phyloP scores from a whole-genome alignment of 148 eudicot genomes.

The Rhododendron williamsianum region DNA sequence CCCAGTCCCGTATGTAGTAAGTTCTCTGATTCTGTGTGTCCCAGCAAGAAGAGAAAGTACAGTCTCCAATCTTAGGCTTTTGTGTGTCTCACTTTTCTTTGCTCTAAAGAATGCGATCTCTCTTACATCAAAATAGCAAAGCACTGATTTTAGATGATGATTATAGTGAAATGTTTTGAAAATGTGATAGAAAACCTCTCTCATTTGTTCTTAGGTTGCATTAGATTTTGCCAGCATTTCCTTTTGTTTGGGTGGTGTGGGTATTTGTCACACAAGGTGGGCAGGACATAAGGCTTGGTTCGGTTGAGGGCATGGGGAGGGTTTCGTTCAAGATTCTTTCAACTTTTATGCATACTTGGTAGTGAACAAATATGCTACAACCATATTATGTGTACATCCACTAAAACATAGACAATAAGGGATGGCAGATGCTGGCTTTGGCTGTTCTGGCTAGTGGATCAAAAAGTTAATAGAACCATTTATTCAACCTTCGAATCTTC shows the following conservation, averaged over 20 bases:
- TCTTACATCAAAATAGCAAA: not conserved
- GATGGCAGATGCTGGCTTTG: not conserved
- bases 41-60: not conserved
- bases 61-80: not conserved
- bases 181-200: not conserved
- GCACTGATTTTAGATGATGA: conserved; percentile 2
- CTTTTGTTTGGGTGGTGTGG: not conserved
- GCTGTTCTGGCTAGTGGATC: not conserved
- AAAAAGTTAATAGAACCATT: not conserved
- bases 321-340: not conserved
- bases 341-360: not conserved
- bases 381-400: not conserved
- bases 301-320: not conserved
- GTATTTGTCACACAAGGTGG: not conserved
- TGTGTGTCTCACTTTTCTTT: not conserved
- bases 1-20: conserved; percentile 94
- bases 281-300: not conserved
- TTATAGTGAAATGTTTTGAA: not conserved
- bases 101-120: not conserved
- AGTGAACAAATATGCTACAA: not conserved
- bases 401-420: not conserved
- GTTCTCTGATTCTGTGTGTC: conserved; percentile 18
- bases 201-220: not conserved
- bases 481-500: not conserved
- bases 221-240: not conserved